These are phyloP conservation scores for Grammothele lineata DNA, from an alignment of 768 basidiomycete species.

Conservation along the genomic window DNA sequence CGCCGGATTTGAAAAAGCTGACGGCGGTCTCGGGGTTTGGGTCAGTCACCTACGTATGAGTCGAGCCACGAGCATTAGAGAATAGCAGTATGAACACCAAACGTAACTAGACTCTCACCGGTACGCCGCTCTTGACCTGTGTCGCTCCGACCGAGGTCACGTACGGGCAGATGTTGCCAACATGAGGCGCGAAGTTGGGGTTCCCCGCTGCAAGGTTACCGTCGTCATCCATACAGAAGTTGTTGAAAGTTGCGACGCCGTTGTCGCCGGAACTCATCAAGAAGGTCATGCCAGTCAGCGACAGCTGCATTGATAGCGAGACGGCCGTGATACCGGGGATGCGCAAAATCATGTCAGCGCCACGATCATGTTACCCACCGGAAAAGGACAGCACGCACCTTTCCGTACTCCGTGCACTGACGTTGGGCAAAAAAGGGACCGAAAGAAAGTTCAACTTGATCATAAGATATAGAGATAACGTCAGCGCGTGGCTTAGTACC, in stretches of 20 bases:
- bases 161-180: conserved; percentile 32
- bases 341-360: no score
- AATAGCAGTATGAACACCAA: no score
- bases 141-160: conserved; percentile 33
- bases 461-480: conserved; percentile 39
- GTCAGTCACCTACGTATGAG: no score
- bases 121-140: no score
- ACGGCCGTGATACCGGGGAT: no score
- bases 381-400: conserved; percentile 15
- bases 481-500: conserved; percentile 30
- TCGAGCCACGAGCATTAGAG: no score
- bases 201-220: no score
- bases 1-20: conserved; percentile 29
- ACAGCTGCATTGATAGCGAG: conserved; percentile 11
- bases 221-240: no score
- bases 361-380: no score
- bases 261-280: conserved; percentile 39
- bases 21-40: conserved; percentile 27
- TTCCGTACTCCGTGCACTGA: conserved; percentile 41
- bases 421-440: conserved; percentile 19
- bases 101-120: no score
- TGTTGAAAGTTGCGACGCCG: conserved; percentile 29
- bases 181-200: no score
- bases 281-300: conserved; percentile 29
- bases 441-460: no score